Conservation (phyloP, 2,329 filamentous ascomycete genomes). For the Hypoxylon sp. region DNA sequence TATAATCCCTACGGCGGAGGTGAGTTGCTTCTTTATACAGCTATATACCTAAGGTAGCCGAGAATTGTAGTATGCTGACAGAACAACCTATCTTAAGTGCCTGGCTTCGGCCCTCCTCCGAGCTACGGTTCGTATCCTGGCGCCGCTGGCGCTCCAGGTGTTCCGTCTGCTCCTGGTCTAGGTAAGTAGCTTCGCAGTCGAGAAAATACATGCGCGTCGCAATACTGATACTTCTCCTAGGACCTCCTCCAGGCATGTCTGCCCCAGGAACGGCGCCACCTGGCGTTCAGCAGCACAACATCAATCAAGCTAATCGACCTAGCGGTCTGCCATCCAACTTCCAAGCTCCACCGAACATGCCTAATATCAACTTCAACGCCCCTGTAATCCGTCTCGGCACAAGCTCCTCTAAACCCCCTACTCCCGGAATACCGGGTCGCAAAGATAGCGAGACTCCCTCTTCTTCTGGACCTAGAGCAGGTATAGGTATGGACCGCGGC, state of each 20-base stretch:
- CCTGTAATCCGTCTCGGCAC: constrained; percentile 95
- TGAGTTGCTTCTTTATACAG: constrained; percentile 35
- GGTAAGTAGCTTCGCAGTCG: constrained; percentile 66
- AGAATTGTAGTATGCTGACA: constrained; percentile 37
- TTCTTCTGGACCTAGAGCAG: constrained; percentile 59
- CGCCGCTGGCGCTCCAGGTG: constrained; percentile 70
- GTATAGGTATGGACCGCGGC: constrained; percentile 73
- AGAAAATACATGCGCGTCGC: constrained; percentile 25
- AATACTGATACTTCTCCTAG: constrained; percentile 57
- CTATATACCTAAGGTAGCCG: background rate
- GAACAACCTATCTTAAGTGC: constrained; percentile 53
- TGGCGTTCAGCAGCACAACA: constrained; percentile 80
- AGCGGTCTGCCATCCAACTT: constrained; percentile 85
- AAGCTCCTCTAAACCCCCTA: constrained; percentile 72
- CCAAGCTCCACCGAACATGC: constrained; percentile 90
- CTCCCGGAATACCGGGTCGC: constrained; percentile 57
- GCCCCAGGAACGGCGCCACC: constrained; percentile 85
- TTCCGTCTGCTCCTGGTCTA: constrained; percentile 85
- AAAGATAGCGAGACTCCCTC: constrained; percentile 60
- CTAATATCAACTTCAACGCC: constrained; percentile 98
- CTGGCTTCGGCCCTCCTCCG: constrained; percentile 80
- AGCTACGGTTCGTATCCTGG: constrained; percentile 79
- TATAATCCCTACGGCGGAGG: constrained; percentile 70
- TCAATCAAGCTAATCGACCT: constrained; percentile 82
- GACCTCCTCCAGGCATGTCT: constrained; percentile 83